Conservation (phyloP, 1,284 basidiomycete genomes). For the Apiotrichum sp. region DNA sequence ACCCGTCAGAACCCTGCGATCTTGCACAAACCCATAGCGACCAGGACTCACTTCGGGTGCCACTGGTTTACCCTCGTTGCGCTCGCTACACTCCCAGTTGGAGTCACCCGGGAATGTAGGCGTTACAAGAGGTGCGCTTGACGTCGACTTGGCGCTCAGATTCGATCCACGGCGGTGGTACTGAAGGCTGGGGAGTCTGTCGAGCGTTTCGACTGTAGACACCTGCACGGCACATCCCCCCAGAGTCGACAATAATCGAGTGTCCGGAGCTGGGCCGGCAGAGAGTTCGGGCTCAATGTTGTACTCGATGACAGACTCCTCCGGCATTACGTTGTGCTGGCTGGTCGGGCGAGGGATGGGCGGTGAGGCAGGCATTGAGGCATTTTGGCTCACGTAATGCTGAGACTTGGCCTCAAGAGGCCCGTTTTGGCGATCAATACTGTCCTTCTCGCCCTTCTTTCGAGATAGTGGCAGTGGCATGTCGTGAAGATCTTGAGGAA, state of each 20-base stretch:
- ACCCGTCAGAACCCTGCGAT: too few species aligned
- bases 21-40: too few species aligned
- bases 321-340: not conserved
- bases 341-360: not conserved
- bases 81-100: not conserved
- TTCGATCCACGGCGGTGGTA: not conserved
- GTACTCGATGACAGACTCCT: conserved; percentile 1
- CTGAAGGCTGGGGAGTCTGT: not conserved
- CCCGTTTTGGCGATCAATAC: not conserved
- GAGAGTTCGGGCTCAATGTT: not conserved
- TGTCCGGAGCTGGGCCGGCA: not conserved
- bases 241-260: not conserved
- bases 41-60: not conserved
- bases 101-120: not conserved
- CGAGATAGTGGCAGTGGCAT: not conserved
- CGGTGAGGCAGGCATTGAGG: not conserved
- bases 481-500: too few species aligned
- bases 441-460: not conserved
- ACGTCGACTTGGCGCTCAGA: not conserved
- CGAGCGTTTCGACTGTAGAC: not conserved
- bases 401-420: too few species aligned
- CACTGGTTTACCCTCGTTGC: not conserved
- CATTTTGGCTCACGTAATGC: too few species aligned
- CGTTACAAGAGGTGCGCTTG: not conserved
- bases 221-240: not conserved